Evolutionary conservation across 257 asterid genomes (phyloP), one percentile per base, ranked within the genome.

Genomic region (Solanum virginianum): DNA sequence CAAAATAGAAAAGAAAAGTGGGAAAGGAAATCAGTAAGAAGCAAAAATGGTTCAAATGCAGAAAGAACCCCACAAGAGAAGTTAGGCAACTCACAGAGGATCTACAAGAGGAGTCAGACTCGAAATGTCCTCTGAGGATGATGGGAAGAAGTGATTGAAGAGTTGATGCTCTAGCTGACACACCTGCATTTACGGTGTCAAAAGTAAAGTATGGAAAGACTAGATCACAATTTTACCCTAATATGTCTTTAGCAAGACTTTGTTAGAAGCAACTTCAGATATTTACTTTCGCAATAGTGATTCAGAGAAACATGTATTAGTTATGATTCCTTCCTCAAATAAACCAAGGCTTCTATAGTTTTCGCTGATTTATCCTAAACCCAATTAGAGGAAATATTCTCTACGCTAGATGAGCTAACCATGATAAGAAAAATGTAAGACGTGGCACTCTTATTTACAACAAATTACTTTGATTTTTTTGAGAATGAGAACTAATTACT

Each of bases 131-230:
- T 92, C 97, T 2, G 98, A 94, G 18, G 99, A 97, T 83, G 94
- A 94, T 54, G 99, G 99, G 88, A 97, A 97, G 93, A 97, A 97
- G 90, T 95, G 91, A 85, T 93, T 93, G 90, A 97, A 97, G 65
- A 97, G 98, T 90, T 95, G 98, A 88, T 95, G 94, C 91, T 97
- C 99, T 88, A 93, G 97, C 89, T 92, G 98, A 85, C 98, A 95
- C 84, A 91, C 99, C 99, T 97, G 97, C 89, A 90, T 88, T 77
- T 83, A 45, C 86, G 57, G 60, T 74, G 11, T 26, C 72, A 68
- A 80, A 26, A 32, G 51, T 53, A 39, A 62, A 70, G 32, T 20
- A 36, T 49, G 59, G 56, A 26, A 17, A 82, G 54, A 70, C 29
- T 45, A 36, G 10, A 66, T 16, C 74, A 6, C 57, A 32, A 57